phyloP scores from a whole-genome alignment of 495 filamentous ascomycete genomes.

The Lasiosphaeriaceae sp. region DNA sequence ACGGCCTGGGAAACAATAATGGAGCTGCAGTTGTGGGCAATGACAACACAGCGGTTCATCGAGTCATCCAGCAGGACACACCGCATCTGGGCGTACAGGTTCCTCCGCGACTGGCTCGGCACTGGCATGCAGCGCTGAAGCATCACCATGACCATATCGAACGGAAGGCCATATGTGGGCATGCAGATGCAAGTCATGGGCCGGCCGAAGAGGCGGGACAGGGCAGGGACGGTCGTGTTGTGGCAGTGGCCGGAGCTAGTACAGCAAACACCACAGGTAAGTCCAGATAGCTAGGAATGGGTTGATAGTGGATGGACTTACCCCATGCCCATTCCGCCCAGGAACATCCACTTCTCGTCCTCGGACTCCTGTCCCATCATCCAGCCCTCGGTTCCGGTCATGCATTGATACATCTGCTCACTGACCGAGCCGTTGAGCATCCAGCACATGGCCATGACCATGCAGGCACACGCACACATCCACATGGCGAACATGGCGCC shows the following conservation, averaged over 20 bases:
- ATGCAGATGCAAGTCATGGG: conserved; percentile 32
- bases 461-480: conserved; percentile 11
- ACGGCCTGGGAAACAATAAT: conserved; percentile 31
- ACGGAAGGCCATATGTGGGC: conserved; percentile 27
- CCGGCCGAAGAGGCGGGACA: conserved; percentile 32
- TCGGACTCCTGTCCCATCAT: conserved; percentile 25
- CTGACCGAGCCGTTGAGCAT: conserved; percentile 26
- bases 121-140: conserved; percentile 28
- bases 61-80: conserved; percentile 31
- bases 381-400: conserved; percentile 11
- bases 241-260: conserved; percentile 22
- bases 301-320: not conserved
- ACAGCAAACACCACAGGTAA: not conserved
- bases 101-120: conserved; percentile 19
- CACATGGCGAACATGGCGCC: conserved; percentile 26
- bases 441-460: conserved; percentile 22
- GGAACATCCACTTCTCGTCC: conserved; percentile 35
- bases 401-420: conserved; percentile 17
- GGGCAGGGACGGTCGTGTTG: conserved; percentile 19
- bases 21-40: conserved; percentile 34
- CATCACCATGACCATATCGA: conserved; percentile 28
- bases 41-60: conserved; percentile 31
- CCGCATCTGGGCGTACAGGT: conserved; percentile 31
- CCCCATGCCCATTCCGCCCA: conserved; percentile 32
- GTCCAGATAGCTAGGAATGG: not conserved